Base-by-base conservation (phyloP, 1,139 yeast genomes). In the Diutina rugosa region DNA sequence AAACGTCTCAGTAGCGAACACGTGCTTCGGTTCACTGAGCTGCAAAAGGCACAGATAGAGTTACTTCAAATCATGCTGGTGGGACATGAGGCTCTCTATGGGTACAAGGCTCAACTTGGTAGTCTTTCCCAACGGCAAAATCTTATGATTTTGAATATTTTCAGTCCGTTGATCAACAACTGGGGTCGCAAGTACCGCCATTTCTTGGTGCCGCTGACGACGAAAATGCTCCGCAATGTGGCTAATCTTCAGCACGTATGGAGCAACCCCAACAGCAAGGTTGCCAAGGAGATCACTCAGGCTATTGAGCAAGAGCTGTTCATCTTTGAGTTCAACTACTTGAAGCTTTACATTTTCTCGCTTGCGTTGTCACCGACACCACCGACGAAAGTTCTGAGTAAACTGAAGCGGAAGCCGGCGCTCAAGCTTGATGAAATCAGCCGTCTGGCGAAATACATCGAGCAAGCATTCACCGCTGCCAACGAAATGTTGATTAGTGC, bases 81-180 rank as follows among this genome's bases (percentile, higher is more conserved):
- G 56, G 95, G 95, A 41, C 90, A 89, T 67, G 95, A 90, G 64
- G 83, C 93, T 1, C 73, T 91, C 28, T 90, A 90, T 67, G 86
- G 85, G 32, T 79, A 78, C 58, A 80, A 80, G 61, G 82, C 85
- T 1, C 83, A 79, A 61, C 67, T 79, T 55, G 82, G 84, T 5
- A 70, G 73, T 21, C 64, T 79, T 41, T 76, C 80, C 38, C 86
- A 85, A 69, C 71, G 87, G 63, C 84, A 86, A 67, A 86, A 85
- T 63, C 71, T 91, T 55, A 82, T 91, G 0, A 79, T 90, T 12
- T 72, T 91, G 61, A 82, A 82, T 58, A 81, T 90, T 54, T 73
- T 91, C 58, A 80, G 89, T 12, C 95, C 96, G 1, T 77, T 89
- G 59, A 74, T 90, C 58, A 87, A 84, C 58, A 82, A 81, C 61